phyloP scores from a whole-genome alignment of 129 eudicot genomes.

The Flaveria linearis region DNA sequence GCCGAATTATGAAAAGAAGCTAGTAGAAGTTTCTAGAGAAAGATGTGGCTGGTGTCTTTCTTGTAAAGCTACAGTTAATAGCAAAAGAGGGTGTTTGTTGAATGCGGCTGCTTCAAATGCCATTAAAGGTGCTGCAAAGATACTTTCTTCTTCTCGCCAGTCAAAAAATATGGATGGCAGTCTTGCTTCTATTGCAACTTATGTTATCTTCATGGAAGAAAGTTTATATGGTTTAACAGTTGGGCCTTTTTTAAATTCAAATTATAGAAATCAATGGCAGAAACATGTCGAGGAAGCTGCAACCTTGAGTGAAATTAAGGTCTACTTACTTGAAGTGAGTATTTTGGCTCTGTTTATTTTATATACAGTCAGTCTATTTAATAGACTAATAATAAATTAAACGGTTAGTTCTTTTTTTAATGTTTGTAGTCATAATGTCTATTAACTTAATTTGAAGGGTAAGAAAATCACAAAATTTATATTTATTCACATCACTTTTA shows the following conservation, averaged over 20 bases:
- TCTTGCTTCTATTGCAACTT: conserved; percentile 68
- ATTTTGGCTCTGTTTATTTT: conserved; percentile 4
- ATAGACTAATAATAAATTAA: background rate
- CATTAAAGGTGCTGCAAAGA: conserved; percentile 63
- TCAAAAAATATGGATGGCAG: conserved; percentile 62
- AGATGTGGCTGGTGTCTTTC: conserved; percentile 96
- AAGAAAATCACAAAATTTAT: background rate
- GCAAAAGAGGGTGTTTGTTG: conserved; percentile 88
- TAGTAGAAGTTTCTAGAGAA: conserved; percentile 86
- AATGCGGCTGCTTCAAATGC: conserved; percentile 91
- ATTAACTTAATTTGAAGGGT: conserved; percentile 1
- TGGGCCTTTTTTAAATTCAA: conserved; percentile 59
- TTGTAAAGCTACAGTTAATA: conserved; percentile 61
- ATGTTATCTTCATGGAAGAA: conserved; percentile 84
- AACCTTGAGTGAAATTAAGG: conserved; percentile 58
- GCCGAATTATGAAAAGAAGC: conserved; percentile 92
- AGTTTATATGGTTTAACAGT: conserved; percentile 65
- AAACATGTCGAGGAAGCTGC: conserved; percentile 69
- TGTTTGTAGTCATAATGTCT: background rate
- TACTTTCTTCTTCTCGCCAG: conserved; percentile 46
- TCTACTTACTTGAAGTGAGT: conserved; percentile 80
- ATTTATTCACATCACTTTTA: background rate
- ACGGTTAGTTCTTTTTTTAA: background rate
- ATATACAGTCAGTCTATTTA: background rate
- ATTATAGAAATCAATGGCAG: conserved; percentile 69